Evolutionary conservation across 306 rosid genomes (phyloP).

Genomic region (Castanea sativa): DNA sequence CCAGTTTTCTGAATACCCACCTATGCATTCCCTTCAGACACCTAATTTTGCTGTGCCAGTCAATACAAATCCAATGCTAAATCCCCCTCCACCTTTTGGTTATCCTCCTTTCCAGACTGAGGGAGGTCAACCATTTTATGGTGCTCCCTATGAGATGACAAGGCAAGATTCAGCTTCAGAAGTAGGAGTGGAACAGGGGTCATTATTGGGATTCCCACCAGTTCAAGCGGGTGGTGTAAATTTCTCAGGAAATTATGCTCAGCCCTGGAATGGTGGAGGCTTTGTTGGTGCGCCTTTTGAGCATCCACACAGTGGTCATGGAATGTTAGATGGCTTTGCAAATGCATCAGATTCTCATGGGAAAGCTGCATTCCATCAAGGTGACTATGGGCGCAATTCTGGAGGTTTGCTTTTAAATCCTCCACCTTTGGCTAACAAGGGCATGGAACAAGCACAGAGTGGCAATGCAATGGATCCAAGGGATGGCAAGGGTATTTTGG

Average conservation of each 20-base stretch:
- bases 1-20: conserved; percentile 63
- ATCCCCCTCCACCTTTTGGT: conserved; percentile 66
- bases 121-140: conserved; percentile 70
- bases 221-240: conserved; percentile 52
- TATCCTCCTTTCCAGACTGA: conserved; percentile 68
- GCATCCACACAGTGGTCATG: conserved; percentile 29
- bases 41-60: conserved; percentile 51
- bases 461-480: conserved; percentile 62
- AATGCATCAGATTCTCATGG: conserved; percentile 43
- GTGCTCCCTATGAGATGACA: conserved; percentile 66
- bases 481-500: conserved; percentile 72
- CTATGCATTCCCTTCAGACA: conserved; percentile 63
- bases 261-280: conserved; percentile 74
- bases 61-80: conserved; percentile 68
- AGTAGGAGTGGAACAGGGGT: conserved; percentile 62
- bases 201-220: conserved; percentile 72
- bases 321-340: conserved; percentile 33
- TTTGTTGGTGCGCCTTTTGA: conserved; percentile 60
- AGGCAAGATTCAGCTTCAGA: conserved; percentile 72
- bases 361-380: conserved; percentile 40
- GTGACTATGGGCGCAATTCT: conserved; percentile 37
- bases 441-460: conserved; percentile 44
- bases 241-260: conserved; percentile 56
- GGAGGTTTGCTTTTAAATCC: conserved; percentile 30
- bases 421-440: conserved; percentile 26